A percentile compares a stretch with the other conserved stretches of the same genome.
Evolutionary conservation across 768 basidiomycete genomes (phyloP).

Genomic region (Clitopilus passeckerianus): DNA sequence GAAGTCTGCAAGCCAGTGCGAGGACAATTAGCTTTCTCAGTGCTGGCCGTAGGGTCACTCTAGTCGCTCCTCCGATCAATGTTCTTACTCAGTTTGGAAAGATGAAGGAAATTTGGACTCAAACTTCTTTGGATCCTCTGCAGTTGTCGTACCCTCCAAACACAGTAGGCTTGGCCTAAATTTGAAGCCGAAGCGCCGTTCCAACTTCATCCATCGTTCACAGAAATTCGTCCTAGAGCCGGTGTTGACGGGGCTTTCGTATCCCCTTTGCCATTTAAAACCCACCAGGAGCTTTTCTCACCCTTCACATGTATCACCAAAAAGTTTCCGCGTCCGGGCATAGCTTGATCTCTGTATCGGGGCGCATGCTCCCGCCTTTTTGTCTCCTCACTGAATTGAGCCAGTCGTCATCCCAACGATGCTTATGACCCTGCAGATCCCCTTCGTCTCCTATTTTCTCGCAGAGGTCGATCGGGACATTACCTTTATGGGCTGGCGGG

Average conservation of each 20-base stretch:
- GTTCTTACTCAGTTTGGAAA: background rate
- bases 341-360: background rate
- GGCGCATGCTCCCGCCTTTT: background rate
- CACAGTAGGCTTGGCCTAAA: background rate
- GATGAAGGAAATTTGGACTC: background rate
- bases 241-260: background rate
- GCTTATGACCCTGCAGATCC: background rate
- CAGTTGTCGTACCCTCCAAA: background rate
- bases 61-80: background rate
- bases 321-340: background rate
- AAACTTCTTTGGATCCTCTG: background rate
- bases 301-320: background rate
- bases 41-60: background rate
- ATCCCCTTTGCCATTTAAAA: background rate
- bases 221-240: background rate
- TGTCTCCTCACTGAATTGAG: background rate
- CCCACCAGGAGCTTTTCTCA: background rate
- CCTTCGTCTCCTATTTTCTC: background rate
- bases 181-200: background rate
- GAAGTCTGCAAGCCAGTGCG: constrained; percentile 7
- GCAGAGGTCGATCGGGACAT: background rate
- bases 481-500: background rate
- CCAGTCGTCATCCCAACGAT: background rate
- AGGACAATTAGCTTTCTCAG: constrained; percentile 13
- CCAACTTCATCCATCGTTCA: background rate